These are phyloP conservation scores for Teratosphaeria gauchensis DNA, from an alignment of 2,329 filamentous ascomycete species.

Conservation along the genomic window DNA sequence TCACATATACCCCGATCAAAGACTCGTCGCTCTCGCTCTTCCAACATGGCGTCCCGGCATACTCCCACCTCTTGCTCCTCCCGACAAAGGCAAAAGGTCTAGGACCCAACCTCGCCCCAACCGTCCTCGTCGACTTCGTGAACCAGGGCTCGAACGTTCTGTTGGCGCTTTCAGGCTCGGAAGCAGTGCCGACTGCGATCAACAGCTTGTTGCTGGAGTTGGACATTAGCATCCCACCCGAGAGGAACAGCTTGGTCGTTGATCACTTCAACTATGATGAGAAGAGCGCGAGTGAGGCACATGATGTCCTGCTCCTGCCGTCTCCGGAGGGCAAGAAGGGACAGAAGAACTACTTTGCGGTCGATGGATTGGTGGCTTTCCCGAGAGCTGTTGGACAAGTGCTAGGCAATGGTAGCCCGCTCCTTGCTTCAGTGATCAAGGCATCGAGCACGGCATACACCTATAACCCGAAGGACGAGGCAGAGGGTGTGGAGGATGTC, in stretches of 20 bases:
- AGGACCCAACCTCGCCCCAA: constrained; percentile 78
- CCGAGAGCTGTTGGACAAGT: constrained; percentile 72
- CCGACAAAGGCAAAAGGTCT: constrained; percentile 88
- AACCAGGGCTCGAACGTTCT: constrained; percentile 88
- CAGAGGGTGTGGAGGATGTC: constrained; percentile 59
- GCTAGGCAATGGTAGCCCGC: constrained; percentile 63
- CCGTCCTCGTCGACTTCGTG: constrained; percentile 79
- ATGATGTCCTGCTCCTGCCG: constrained; percentile 78
- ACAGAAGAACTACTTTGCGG: constrained; percentile 70
- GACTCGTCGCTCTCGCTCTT: constrained; percentile 69
- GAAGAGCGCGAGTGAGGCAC: constrained; percentile 64
- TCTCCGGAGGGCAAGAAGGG: constrained; percentile 56
- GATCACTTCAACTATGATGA: constrained; percentile 95
- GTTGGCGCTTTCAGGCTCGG: constrained; percentile 66
- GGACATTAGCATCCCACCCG: constrained; percentile 76
- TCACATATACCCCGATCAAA: constrained; percentile 77
- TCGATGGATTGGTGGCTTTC: constrained; percentile 64
- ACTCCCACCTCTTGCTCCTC: constrained; percentile 83
- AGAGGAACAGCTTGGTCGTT: constrained; percentile 75
- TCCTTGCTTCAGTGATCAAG: constrained; percentile 72
- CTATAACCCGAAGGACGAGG: constrained; percentile 86
- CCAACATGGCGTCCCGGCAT: constrained; percentile 73
- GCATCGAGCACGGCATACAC: constrained; percentile 81
- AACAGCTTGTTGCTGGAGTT: constrained; percentile 75
- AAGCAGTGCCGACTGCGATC: constrained; percentile 61